Base-by-base conservation (phyloP, 805 yeast genomes). In the Soucietia sequanensis region DNA sequence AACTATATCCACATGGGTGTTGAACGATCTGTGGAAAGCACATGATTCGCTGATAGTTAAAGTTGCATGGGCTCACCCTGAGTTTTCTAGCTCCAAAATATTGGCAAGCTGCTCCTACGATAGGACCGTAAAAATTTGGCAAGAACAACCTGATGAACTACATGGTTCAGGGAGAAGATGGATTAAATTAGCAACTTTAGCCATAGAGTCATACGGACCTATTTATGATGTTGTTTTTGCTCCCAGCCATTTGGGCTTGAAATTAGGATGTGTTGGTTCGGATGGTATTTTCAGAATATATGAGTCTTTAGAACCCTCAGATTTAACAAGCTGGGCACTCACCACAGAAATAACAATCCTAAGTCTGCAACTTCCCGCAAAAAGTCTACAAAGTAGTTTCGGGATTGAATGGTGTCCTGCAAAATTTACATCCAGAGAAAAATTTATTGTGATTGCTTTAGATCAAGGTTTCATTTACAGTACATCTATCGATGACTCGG, bases 51-150 rank as follows among this genome's bases (percentile, higher is more conserved):
- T 89, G 38, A 77, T 93, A 17, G 84, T 88, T 14, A 78, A 83
- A 46, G 70, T 93, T 7, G 79, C 80, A 30, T 93, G 96, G 95
- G 96, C 98, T 1, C 84, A 87, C 33, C 99, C 99, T 2, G 95
- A 91, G 58, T 89, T 80, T 59, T 59, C 65, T 17, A 60, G 62
- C 39, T 95, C 96, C 6, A 86, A 86, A 52, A 67, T 93, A 3
- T 60, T 93, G 16, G 95, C 95, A 1, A 78, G 93, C 17, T 89
- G 90, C 23, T 86, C 96, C 1, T 88, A 84, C 58, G 99, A 93
- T 53, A 75, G 95, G 35, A 84, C 95, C 0, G 79, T 91, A 19
- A 84, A 84, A 52, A 68, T 93, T 17, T 93, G 96, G 95, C 95
- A 88, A 56, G 97, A 91, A 52, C 80, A 80, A 48, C 79, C 81